These are phyloP conservation scores for Spathaspora sp. DNA, from an alignment of 1,139 yeast species.

Conservation along the genomic window DNA sequence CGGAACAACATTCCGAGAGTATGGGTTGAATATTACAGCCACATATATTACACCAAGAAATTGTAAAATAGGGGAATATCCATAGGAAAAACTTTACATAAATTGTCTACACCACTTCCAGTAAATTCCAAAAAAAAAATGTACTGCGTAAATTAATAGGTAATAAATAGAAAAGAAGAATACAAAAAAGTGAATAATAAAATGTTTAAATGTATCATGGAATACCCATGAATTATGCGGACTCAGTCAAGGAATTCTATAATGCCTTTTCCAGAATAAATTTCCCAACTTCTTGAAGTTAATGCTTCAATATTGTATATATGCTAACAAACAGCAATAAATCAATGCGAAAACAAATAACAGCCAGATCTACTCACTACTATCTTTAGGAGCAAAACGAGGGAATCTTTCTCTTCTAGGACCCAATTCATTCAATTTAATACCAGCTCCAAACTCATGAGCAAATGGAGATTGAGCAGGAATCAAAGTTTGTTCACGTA, in stretches of 20 bases:
- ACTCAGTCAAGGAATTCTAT: not conserved
- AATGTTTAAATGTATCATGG: not conserved
- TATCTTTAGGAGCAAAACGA: constrained; percentile 37
- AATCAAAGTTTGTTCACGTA: constrained; percentile 35
- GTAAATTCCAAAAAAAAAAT: not conserved
- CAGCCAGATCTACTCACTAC: not conserved
- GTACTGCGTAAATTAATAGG: constrained; percentile 4
- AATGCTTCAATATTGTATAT: not conserved
- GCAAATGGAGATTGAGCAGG: constrained; percentile 47
- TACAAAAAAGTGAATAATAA: constrained; percentile 5
- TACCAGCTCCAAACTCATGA: constrained; percentile 47
- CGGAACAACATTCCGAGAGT: constrained; percentile 2
- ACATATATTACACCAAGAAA: too few relatives aligned
- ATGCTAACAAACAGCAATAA: not conserved
- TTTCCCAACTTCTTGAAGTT: not conserved
- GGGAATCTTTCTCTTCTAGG: constrained; percentile 47
- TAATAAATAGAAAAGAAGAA: constrained; percentile 8
- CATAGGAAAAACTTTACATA: too few relatives aligned
- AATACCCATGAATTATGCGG: not conserved
- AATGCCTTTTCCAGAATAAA: not conserved
- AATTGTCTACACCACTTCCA: too few relatives aligned
- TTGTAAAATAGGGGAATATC: too few relatives aligned
- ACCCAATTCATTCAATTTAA: constrained; percentile 44
- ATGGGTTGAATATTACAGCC: too few relatives aligned
- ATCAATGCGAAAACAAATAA: not conserved